Base-by-base conservation (phyloP, 305 asterid species). In the Euphrasia arctica region DNA sequence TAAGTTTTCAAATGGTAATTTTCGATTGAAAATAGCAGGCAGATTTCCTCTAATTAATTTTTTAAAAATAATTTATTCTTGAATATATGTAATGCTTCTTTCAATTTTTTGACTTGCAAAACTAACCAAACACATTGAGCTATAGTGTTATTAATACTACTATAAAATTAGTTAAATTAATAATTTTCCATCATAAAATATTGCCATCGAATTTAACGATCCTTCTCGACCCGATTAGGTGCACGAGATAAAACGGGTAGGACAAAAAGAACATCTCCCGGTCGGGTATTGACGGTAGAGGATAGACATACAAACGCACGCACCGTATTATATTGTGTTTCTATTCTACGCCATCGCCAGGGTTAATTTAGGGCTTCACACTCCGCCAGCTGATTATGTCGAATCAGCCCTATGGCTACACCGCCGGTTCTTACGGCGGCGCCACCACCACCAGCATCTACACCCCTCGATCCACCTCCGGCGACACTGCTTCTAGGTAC, bases 371-470 rank as follows among this genome's bases (percentile, higher is more conserved):
- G 76, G 78, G 81, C 78, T 73, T 69, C 75, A 52, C 62, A 14
- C 56, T 54, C 41, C 39, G 55, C 58, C 58, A 12, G 4, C 42
- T 39, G 62, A 10, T 9, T 55, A 87, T 85, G 95, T 80, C 88
- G 64, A 89, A 89, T 60, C 87, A 80, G 55, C 80, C 78, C 54
- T 81, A 78, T 80, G 83, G 83, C 74, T 82, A 75, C 81, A 75
- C 63, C 72, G 60, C 81, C 75, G 72, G 72, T 72, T 31, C 70
- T 56, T 74, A 73, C 82, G 78, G 79, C 68, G 77, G 65, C 55
- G 72, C 69, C 9, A 68, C 71, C 70, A 68, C 72, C 70, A 32
- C 74, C 65, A 69, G 76, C 41, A 71, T 73, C 52, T 82, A 77
- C 72, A 60, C 43, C 57, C 66, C 87, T 43, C 77, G 92, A 77